Base-by-base conservation (phyloP, 1,284 basidiomycete genomes). In the Fomitopsis pinicola region DNA sequence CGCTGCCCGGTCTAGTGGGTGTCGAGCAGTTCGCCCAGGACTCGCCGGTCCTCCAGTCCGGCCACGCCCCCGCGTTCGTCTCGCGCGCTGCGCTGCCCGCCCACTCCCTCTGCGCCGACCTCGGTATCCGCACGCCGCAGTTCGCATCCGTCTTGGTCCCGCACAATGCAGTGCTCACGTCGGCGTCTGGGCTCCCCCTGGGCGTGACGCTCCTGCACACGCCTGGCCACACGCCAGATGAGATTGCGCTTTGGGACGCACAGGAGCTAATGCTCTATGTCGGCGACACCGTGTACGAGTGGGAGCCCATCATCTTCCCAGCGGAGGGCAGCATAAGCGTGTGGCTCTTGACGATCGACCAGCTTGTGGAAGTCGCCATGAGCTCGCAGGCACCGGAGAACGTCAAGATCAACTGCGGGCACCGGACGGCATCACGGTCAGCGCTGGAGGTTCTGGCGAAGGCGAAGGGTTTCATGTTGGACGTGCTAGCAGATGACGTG, bases 191-290 rank as follows among this genome's bases (percentile, higher is more conserved):
- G 10, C 35, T 42, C 15, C 46, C 60, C 28, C 64, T 69, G 7
- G 77, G 76, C 0, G 62, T 84, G 33, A 75, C 64, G 3, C 70
- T 84, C 55, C 72, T 85, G 56, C 83, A 85, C 62, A 83, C 81
- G 0, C 82, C 82, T 0, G 82, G 83, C 19, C 83, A 85, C 60
- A 84, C 80, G 0, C 84, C 83, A 5, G 84, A 85, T 69, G 78
- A 84, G 63, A 69, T 84, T 19, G 82, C 82, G 0, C 59, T 83
- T 5, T 85, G 82, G 73, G 80, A 84, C 57, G 71, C 68, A 14
- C 66, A 64, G 3, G 82, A 84, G 57, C 69, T 69, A 58, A 81
- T 83, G 79, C 71, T 84, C 0, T 84, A 83, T 54, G 81, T 82
- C 17, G 83, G 83, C 2, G 83, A 86, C 63, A 80, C 81, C 36